Conservation (phyloP, 169 alveolate species). For the Plasmodium sp. region DNA sequence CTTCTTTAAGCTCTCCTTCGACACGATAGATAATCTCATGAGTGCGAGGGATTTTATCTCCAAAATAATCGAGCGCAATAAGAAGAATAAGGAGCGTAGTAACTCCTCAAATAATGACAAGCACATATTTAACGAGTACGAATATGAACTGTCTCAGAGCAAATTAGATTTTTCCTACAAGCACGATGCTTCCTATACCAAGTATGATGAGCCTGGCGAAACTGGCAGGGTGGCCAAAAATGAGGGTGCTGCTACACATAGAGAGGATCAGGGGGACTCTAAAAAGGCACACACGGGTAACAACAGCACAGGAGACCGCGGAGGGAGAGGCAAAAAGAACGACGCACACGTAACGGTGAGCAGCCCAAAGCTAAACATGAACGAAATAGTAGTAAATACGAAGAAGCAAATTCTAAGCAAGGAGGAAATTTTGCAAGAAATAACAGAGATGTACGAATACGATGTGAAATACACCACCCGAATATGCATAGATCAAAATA, state of each 20-base stretch:
- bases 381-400: constrained; percentile 43
- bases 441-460: constrained; percentile 95
- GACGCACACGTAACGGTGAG: background rate
- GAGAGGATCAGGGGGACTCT: background rate
- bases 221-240: background rate
- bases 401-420: constrained; percentile 76
- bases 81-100: constrained; percentile 39
- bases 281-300: background rate
- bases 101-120: constrained; percentile 28
- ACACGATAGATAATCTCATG: constrained; percentile 89
- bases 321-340: background rate
- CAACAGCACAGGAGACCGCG: background rate
- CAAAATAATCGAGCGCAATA: constrained; percentile 79
- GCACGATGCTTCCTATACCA: constrained; percentile 26
- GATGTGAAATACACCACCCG: constrained; percentile 96
- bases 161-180: constrained; percentile 47
- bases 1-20: constrained; percentile 87
- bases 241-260: background rate
- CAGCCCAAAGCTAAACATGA: constrained; percentile 52
- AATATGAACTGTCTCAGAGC: constrained; percentile 43
- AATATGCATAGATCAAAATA: constrained; percentile 94
- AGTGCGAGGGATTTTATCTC: constrained; percentile 84
- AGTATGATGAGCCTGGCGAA: constrained; percentile 26
- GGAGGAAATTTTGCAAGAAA: constrained; percentile 85
- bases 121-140: constrained; percentile 55